Base-by-base conservation (phyloP, 306 rosid genomes). In the Abrus pulchellus region DNA sequence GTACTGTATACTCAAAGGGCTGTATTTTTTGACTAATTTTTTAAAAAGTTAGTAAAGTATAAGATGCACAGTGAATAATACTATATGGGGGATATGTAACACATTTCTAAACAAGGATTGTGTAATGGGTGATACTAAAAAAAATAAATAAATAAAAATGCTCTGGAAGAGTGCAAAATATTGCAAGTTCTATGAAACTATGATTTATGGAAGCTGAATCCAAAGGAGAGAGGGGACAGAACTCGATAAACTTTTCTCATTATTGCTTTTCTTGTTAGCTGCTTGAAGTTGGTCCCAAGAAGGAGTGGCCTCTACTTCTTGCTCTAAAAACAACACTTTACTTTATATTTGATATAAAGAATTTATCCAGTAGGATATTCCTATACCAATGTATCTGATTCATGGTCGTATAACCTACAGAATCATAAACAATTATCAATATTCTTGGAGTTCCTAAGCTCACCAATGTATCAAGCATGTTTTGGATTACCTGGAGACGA, bases 271-370 rank as follows among this genome's bases (percentile, higher is more conserved):
- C 97, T 94, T 36, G 85, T 83, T 54, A 94, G 98, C 85, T 92
- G 91, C 83, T 79, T 92, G 57, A 92, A 92, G 79, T 77, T 92
- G 41, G 92, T 91, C 81, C 98, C 98, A 0, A 90, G 89, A 53
- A 92, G 88, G 80, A 79, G 20, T 20, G 90, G 47, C 98, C 98
- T 8, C 57, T 94, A 52, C 84, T 94, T 59, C 93, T 94, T 49
- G 98, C 98, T 67, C 98, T 97, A 7, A 94, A 92, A 80, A 90
- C 97, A 11, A 92, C 97, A 60, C 97, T 94, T 12, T 89, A 60
- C 97, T 94, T 12, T 89, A 91, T 65, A 92, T 97, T 9, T 94
- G 98, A 97, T 87, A 89, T 65, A 90, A 94, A 80, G 98, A 94
- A 80, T 94, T 90, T 56, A 88, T 88, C 12, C 92, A 94, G 79